Base-by-base conservation (phyloP, 2,329 filamentous ascomycete species). In the Fusarium xylarioides region DNA sequence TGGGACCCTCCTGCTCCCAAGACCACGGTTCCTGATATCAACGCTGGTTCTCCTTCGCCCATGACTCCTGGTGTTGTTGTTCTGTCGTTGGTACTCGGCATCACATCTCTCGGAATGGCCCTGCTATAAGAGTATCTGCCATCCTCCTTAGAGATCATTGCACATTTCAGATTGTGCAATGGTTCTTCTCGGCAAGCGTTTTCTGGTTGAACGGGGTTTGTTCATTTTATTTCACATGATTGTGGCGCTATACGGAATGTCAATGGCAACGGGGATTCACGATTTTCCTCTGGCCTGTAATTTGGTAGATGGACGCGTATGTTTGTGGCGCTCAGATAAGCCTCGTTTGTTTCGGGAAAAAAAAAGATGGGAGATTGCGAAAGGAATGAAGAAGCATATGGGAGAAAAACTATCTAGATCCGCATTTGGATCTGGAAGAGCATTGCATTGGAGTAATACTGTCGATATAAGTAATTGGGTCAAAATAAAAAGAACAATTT, bases 71-170 rank as follows among this genome's bases (percentile, higher is more conserved):
- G 76, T 18, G 71, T 74, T 46, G 37, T 76, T n/a, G 67, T 75
- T 21, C 46, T 78, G 38, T 74, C 71, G 16, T 40, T 79, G 26
- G 75, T 77, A 5, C 59, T 79, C 35, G 73, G 76, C 23, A 42
- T 79, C 35, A 71, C 78, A 30, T 72, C 68, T 15, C 62, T 77
- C 18, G 77, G 75, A 30, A 76, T 79, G 71, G 68, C 70, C 35
- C 60, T 72, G 16, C 58, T 72, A 58, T 72, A 47, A 49, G 40
- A n/a, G 18, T 8, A 26, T 8, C 18, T 14, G n/a, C 30, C 23
- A 37, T 23, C 37, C 16, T 37, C 21, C 8, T 28, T 21, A 30
- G 50, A 60, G 30, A 30, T 18, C 35, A 40, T 63, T 38, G n/a
- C 44, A 54, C 14, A 18, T 44, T 38, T 35, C 28, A 28, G 11